Evolutionary conservation across 345 rosid genomes (phyloP), one percentile per base, ranked within the genome.

Genomic region (Camelina neglecta): DNA sequence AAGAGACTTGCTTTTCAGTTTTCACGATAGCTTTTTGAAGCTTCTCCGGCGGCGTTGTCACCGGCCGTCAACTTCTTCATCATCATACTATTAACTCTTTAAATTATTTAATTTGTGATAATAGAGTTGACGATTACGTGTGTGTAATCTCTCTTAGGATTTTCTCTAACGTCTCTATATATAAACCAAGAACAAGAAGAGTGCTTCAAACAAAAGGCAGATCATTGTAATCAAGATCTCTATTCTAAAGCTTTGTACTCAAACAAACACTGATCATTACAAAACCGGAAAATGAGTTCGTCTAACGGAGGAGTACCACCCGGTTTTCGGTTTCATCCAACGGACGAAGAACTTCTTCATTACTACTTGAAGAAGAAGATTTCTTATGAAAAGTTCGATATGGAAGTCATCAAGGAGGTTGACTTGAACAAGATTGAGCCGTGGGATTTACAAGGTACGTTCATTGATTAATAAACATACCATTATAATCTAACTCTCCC

Each of bases 401-500:
- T 92, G 97, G 98, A 94, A 82, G 98, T 94, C 36, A 85, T 94
- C 53, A 81, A 90, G 80, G 98, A 94, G 82, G 92, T 92, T 60
- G 97, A 94, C 85, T 82, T 94, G 80, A 94, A 94, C 78, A 92
- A 89, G 87, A 82, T 92, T 83, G 98, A 94, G 81, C 98, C 98
- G 49, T 94, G 97, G 98, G 98, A 94, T 13, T 83, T 94, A 74
- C 96, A 92, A 85, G 98, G 98, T 90, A 87, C n/a, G 51, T 7
- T 23, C 15, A 50, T 60, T 11, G 21, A 18, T 18, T 62, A 5
- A 38, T 77, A 39, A 21, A 12, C 11, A 11, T 41, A 18, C 1
- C 11, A 39, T 23, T 31, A 13, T 8, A 53, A 42, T 23, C 4
- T 12, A 63, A 45, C 15, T 29, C 36, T 13, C 23, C 24, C 13